Evolutionary conservation across 1,284 basidiomycete genomes (phyloP), one percentile per base, ranked within the genome.

Genomic region (Trametes pubescens): DNA sequence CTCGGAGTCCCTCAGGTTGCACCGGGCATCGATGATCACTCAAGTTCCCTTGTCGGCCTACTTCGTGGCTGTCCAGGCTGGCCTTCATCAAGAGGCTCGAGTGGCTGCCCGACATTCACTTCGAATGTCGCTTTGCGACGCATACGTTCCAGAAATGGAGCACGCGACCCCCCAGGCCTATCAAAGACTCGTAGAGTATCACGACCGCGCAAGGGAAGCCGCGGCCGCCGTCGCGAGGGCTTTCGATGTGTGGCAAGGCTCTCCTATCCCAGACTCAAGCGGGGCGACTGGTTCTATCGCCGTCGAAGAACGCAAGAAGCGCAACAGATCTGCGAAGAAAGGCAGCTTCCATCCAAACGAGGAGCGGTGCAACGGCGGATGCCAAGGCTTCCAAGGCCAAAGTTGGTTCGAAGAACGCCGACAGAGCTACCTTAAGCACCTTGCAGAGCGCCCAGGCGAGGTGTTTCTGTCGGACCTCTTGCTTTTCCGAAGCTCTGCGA

Each of bases 131-230:
- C 52, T 64, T 18, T 37, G 37, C 11, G 38, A 21, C 7, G 16
- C 34, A 4, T 72, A 65, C 44, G 55, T 64, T 5, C 47, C 34
- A 0, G 62, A 65, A 32, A 67, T 72, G 69, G 57, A 53, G 40
- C 38, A 11, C 2, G 47, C 59, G 10, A 55, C 59, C 14, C 56
- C 65, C 8, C 59, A 49, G 4, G 46, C 59, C 5, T 67, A 67
- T 21, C 66, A 46, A 29, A 43, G 62, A 13, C 61, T 71, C 8
- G 44, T 70, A 21, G 24, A 61, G 1, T 70, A 65, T 56, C 57
- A 56, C 35, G n/a, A 47, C 16, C 58, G 51, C 32, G 44, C 55
- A n/a, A 18, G 21, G 26, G 14, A 14, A 13, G 16, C 13, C 34
- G 37, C 37, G 37, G 16, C 37, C 14, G 14, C 37, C 14, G 37